Evolutionary conservation across 768 basidiomycete genomes (phyloP).

Genomic region (Fistulinella prunicolor): DNA sequence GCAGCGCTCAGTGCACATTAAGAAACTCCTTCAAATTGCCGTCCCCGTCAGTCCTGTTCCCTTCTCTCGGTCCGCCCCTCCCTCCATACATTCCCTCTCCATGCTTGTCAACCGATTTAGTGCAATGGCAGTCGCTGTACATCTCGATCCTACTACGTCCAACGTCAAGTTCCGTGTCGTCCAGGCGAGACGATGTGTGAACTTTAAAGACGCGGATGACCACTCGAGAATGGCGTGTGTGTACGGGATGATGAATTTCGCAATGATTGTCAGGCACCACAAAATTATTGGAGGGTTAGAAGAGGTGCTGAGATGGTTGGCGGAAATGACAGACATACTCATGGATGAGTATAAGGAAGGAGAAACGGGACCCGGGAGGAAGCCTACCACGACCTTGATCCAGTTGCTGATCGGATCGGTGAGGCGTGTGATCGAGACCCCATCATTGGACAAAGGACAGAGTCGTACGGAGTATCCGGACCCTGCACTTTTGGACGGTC

Average conservation of each 20-base stretch:
- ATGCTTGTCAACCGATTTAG: constrained; percentile 82
- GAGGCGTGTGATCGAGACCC: constrained; percentile 46
- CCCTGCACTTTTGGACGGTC: constrained; percentile 51
- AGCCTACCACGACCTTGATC: constrained; percentile 39
- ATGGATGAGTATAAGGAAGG: constrained; percentile 49
- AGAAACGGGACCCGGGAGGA: constrained; percentile 21
- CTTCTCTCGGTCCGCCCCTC: constrained; percentile 53
- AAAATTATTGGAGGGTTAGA: constrained; percentile 41
- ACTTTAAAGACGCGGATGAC: constrained; percentile 62
- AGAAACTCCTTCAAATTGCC: constrained; percentile 68
- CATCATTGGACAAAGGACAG: constrained; percentile 37
- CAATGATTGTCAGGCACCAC: constrained; percentile 56
- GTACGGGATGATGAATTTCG: constrained; percentile 70
- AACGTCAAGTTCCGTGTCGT: constrained; percentile 52
- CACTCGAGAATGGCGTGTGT: constrained; percentile 69
- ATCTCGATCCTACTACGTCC: constrained; percentile 54
- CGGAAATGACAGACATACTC: constrained; percentile 54
- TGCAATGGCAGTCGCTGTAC: constrained; percentile 65
- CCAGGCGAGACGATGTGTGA: constrained; percentile 65
- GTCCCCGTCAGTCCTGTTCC: constrained; percentile 69
- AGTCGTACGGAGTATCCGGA: constrained; percentile 55
- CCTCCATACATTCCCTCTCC: constrained; percentile 55
- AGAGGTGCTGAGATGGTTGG: constrained; percentile 61
- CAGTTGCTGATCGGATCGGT: constrained; percentile 56
- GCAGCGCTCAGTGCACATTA: constrained; percentile 44